phyloP scores from a whole-genome alignment of 306 rosid species.

The Lathyrus tuberosus region DNA sequence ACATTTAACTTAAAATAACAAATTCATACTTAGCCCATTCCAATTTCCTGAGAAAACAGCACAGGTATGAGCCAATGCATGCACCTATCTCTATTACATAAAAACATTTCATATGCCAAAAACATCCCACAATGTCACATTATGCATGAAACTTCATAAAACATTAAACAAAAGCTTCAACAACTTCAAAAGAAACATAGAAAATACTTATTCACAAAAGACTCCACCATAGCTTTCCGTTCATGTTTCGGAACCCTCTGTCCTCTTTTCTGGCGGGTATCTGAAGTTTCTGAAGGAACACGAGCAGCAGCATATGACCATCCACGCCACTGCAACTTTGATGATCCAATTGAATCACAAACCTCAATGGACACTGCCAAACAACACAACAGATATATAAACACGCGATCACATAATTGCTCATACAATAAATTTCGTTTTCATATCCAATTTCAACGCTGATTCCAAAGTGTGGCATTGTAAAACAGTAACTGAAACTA shows the following conservation, averaged over 20 bases:
- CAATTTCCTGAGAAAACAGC: neutral
- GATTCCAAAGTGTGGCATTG: slow-evolving; percentile 12
- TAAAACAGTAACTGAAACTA: slow-evolving; percentile 10
- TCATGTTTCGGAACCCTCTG: slow-evolving; percentile 50
- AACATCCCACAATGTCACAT: neutral
- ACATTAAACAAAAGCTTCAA: neutral
- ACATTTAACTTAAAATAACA: neutral
- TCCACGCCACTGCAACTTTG: slow-evolving; percentile 45
- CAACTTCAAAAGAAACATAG: slow-evolving; percentile 29
- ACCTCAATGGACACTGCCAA: slow-evolving; percentile 41
- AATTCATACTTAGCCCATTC: neutral
- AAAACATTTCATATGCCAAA: slow-evolving; percentile 1
- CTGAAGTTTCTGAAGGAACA: slow-evolving; percentile 45
- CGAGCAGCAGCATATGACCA: slow-evolving; percentile 54
- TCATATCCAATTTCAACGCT: slow-evolving; percentile 17
- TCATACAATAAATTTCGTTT: neutral
- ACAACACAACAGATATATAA: slow-evolving; percentile 9
- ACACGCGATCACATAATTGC: slow-evolving; percentile 4
- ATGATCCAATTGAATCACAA: slow-evolving; percentile 31
- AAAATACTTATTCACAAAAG: slow-evolving; percentile 63
- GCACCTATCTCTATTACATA: neutral
- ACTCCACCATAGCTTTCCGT: slow-evolving; percentile 60
- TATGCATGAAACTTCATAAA: slow-evolving; percentile 22
- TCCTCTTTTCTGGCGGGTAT: slow-evolving; percentile 30
- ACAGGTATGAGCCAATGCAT: slow-evolving; percentile 1